These are phyloP conservation scores for Crucihimalaya himalaica DNA, from an alignment of 345 rosid species.

Conservation along the genomic window DNA sequence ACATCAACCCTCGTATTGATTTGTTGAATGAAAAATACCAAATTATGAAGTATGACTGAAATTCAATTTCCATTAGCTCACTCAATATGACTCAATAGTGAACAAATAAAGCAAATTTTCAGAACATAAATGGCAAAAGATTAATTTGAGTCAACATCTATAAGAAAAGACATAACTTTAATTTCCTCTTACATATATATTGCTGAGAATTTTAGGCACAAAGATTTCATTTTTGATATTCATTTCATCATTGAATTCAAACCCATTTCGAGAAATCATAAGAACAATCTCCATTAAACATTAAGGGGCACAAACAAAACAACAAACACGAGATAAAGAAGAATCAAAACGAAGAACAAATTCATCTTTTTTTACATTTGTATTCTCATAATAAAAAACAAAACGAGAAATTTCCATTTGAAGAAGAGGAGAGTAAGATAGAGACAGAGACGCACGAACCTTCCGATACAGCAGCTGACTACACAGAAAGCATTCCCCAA, in stretches of 20 bases:
- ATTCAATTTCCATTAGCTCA: neutral
- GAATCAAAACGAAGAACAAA: neutral
- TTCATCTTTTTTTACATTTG: neutral
- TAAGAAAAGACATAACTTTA: neutral
- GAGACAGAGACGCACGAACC: conserved; percentile 33
- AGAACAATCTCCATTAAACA: neutral
- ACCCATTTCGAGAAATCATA: neutral
- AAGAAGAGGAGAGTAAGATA: conserved; percentile 4
- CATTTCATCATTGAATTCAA: neutral
- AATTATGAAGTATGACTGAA: neutral
- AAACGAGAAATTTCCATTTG: neutral
- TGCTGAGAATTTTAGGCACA: neutral
- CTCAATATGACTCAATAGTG: conserved; percentile 13
- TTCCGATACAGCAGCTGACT: conserved; percentile 31
- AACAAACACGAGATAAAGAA: neutral
- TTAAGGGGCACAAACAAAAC: conserved; percentile 20
- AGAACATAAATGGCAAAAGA: conserved; percentile 28
- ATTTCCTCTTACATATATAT: conserved; percentile 17
- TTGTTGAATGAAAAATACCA: neutral
- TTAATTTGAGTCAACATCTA: neutral
- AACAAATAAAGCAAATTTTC: neutral
- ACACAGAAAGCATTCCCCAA: conserved; percentile 43
- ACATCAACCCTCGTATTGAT: neutral
- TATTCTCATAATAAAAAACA: conserved; percentile 1
- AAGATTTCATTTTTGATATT: neutral